These are phyloP conservation scores for Eremothecium gossypii DNA, from an alignment of 1,139 yeast genomes.

Conservation along the genomic window DNA sequence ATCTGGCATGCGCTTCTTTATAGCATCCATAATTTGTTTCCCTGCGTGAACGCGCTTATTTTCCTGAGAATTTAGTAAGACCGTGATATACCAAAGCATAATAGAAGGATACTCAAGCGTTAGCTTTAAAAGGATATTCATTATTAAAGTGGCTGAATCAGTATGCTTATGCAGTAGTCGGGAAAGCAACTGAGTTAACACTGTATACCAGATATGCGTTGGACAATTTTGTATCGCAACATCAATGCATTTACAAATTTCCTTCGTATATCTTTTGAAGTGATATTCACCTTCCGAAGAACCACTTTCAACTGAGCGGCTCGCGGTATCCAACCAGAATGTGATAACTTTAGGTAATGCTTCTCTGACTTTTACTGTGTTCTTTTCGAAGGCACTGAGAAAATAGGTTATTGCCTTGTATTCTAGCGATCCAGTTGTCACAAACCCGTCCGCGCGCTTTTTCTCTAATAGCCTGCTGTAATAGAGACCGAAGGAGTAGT, in stretches of 20 bases:
- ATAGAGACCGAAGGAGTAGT: constrained; percentile 72
- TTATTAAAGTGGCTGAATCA: constrained; percentile 48
- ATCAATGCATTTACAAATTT: constrained; percentile 39
- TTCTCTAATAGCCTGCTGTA: constrained; percentile 71
- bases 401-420: constrained; percentile 56
- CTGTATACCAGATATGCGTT: constrained; percentile 68
- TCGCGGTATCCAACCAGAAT: constrained; percentile 83
- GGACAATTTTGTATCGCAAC: constrained; percentile 43
- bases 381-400: constrained; percentile 57
- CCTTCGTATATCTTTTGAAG: constrained; percentile 16
- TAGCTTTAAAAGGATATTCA: constrained; percentile 47
- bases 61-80: constrained; percentile 64
- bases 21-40: constrained; percentile 33
- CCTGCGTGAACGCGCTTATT: constrained; percentile 48
- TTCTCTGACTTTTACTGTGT: constrained; percentile 66
- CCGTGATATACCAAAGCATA: constrained; percentile 75
- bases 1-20: constrained; percentile 12
- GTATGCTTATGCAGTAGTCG: constrained; percentile 60
- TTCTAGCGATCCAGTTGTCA: constrained; percentile 54
- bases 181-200: constrained; percentile 77
- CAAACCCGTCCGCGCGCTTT: constrained; percentile 33
- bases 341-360: constrained; percentile 84
- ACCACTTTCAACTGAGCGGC: constrained; percentile 20
- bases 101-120: constrained; percentile 67
- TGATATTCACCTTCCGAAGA: background rate